A percentile compares a stretch with the other conserved stretches of the same genome.
phyloP scores from a whole-genome alignment of 1,139 yeast genomes.

The Saccharomyces hybrid region DNA sequence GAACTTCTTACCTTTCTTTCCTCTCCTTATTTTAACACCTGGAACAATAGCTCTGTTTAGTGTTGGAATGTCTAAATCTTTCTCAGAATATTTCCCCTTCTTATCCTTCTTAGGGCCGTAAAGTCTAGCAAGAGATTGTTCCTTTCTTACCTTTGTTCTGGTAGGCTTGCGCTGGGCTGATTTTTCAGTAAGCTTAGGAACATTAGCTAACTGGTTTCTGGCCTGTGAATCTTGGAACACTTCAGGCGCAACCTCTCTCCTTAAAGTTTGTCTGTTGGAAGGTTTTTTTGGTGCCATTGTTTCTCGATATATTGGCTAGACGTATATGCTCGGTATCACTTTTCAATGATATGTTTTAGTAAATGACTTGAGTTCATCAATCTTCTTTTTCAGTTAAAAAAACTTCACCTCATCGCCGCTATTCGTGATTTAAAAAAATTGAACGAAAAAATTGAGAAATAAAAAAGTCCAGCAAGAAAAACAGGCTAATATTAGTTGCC shows the following conservation, averaged over 20 bases:
- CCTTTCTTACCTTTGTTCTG: conserved; percentile 53
- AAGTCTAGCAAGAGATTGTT: conserved; percentile 53
- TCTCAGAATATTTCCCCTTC: conserved; percentile 58
- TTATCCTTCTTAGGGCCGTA: conserved; percentile 60
- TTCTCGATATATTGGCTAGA: neutral
- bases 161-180: conserved; percentile 45
- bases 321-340: neutral
- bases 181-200: conserved; percentile 60
- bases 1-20: conserved; percentile 91
- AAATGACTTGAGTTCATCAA: neutral
- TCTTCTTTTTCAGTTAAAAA: neutral
- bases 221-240: conserved; percentile 58
- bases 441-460: too few relatives aligned
- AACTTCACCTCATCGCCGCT: neutral
- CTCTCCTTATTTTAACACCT: conserved; percentile 68
- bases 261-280: conserved; percentile 38
- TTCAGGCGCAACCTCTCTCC: conserved; percentile 57
- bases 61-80: conserved; percentile 68
- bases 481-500: neutral
- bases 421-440: neutral
- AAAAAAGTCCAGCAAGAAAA: neutral
- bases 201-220: conserved; percentile 52
- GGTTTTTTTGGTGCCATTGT: conserved; percentile 12
- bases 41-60: conserved; percentile 80
- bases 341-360: too few relatives aligned